A percentile compares a stretch with the other conserved stretches of the same genome.
Evolutionary conservation across 2,329 filamentous ascomycete genomes (phyloP).

Genomic region (Chaetomiaceae sp.): DNA sequence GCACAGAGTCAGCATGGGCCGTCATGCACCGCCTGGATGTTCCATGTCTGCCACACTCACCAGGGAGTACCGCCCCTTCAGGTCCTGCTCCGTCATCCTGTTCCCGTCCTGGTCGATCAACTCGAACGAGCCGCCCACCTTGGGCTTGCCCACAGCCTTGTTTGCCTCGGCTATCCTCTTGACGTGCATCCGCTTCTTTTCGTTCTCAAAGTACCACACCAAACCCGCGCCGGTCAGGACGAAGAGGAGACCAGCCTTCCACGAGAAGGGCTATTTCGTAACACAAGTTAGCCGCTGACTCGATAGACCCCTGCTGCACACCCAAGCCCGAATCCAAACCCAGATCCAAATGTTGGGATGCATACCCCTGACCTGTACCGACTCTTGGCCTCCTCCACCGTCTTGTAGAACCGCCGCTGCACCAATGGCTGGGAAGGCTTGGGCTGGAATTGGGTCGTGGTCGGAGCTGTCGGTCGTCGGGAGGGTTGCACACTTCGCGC

Average conservation of each 20-base stretch:
- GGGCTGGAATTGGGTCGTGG: constrained; percentile 14
- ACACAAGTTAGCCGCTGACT: background rate
- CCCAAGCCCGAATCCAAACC: too few relatives aligned
- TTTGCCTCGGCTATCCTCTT: constrained; percentile 84
- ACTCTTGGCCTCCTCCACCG: constrained; percentile 56
- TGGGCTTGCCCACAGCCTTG: constrained; percentile 88
- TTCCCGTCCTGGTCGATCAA: constrained; percentile 78
- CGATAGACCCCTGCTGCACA: background rate
- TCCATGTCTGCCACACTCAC: constrained; percentile 41
- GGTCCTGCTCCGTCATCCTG: constrained; percentile 69
- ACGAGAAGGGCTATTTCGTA: constrained; percentile 79
- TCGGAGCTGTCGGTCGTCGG: constrained; percentile 23
- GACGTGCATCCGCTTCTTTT: constrained; percentile 87
- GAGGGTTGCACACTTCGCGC: constrained; percentile 16
- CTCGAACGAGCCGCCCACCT: constrained; percentile 84
- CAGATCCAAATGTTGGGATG: background rate
- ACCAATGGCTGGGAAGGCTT: constrained; percentile 27
- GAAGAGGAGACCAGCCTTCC: constrained; percentile 84
- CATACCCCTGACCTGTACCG: constrained; percentile 53
- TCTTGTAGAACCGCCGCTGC: constrained; percentile 43
- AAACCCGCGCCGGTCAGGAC: constrained; percentile 70
- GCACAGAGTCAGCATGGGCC: background rate
- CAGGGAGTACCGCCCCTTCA: constrained; percentile 81
- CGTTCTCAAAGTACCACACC: constrained; percentile 85
- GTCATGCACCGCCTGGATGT: too few relatives aligned